Conservation (phyloP, 371 early-diverging fungal genomes). For the Choanephora cucurbitarum region DNA sequence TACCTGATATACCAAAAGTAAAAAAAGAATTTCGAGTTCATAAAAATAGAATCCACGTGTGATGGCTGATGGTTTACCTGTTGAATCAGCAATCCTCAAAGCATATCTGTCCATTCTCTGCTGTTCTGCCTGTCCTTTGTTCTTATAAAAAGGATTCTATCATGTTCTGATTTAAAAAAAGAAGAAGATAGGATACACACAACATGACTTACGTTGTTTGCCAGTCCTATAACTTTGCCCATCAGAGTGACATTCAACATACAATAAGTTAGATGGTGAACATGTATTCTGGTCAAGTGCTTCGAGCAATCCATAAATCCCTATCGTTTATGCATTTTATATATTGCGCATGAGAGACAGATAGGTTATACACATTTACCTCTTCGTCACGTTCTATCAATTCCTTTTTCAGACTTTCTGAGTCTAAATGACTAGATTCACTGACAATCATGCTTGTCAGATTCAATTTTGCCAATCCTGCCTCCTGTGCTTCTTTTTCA, state of each 20-base stretch:
- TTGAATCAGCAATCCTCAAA: constrained; percentile 33
- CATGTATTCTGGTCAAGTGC: constrained; percentile 28
- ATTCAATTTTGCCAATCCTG: constrained; percentile 27
- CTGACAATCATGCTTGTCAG: constrained; percentile 13
- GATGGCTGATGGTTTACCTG: constrained; percentile 23
- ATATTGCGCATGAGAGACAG: background rate
- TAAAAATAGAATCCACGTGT: constrained; percentile 18
- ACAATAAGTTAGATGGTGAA: constrained; percentile 29
- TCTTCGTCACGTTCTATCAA: constrained; percentile 40
- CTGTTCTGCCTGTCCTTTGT: constrained; percentile 5
- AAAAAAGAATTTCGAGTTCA: background rate
- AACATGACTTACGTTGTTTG: constrained; percentile 46
- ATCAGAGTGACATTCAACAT: constrained; percentile 47
- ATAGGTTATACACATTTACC: constrained; percentile 5
- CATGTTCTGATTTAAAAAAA: background rate
- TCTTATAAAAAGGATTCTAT: constrained; percentile 33
- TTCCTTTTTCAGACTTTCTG: constrained; percentile 16
- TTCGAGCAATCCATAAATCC: constrained; percentile 42
- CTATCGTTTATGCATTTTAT: constrained; percentile 18
- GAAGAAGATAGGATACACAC: too few species aligned
- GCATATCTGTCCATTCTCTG: constrained; percentile 40
- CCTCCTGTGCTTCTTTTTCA: constrained; percentile 41
- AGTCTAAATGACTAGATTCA: background rate
- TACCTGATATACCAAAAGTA: constrained; percentile 23
- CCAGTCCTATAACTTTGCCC: constrained; percentile 37